These are phyloP conservation scores for Ustilago cynodontis DNA, from an alignment of 1,284 basidiomycete genomes.

Conservation along the genomic window DNA sequence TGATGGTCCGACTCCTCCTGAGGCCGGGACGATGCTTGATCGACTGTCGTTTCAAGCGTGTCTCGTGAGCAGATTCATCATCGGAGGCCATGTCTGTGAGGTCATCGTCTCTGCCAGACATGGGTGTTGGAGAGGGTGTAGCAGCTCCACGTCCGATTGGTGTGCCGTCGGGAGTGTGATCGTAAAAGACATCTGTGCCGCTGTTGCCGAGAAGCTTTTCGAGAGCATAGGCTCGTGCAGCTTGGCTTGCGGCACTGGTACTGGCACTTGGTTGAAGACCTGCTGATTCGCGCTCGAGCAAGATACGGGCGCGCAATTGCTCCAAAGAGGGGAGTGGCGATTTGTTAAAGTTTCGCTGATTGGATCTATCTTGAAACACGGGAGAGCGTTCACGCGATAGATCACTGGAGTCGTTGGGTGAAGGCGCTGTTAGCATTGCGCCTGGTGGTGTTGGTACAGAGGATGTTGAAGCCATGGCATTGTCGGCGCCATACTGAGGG, in stretches of 20 bases:
- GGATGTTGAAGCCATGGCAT: slow-evolving; percentile 12
- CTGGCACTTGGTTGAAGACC: slow-evolving; percentile 60
- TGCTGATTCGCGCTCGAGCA: slow-evolving; percentile 59
- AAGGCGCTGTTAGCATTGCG: slow-evolving; percentile 11
- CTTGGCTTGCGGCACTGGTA: slow-evolving; percentile 64
- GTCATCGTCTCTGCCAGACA: slow-evolving; percentile 16
- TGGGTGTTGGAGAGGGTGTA: slow-evolving; percentile 32
- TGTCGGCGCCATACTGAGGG: not conserved
- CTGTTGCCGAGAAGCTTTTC: slow-evolving; percentile 66
- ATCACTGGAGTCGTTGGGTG: slow-evolving; percentile 14
- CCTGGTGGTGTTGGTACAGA: not conserved
- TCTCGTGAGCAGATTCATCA: slow-evolving; percentile 38
- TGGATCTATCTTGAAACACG: slow-evolving; percentile 23
- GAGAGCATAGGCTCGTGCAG: slow-evolving; percentile 66
- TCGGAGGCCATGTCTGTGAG: slow-evolving; percentile 43
- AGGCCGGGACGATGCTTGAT: slow-evolving; percentile 37
- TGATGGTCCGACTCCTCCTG: slow-evolving; percentile 55
- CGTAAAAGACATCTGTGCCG: slow-evolving; percentile 49
- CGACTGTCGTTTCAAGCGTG: slow-evolving; percentile 32
- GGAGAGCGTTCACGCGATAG: slow-evolving; percentile 37
- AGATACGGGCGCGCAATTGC: slow-evolving; percentile 63
- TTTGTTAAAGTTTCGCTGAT: slow-evolving; percentile 35
- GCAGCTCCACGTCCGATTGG: slow-evolving; percentile 39
- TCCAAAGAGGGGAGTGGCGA: slow-evolving; percentile 66
- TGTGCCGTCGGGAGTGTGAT: slow-evolving; percentile 48